A percentile compares a stretch with the other conserved stretches of the same genome.
These are phyloP conservation scores for Solanum virginianum DNA, from an alignment of 257 asterid genomes.

Conservation along the genomic window DNA sequence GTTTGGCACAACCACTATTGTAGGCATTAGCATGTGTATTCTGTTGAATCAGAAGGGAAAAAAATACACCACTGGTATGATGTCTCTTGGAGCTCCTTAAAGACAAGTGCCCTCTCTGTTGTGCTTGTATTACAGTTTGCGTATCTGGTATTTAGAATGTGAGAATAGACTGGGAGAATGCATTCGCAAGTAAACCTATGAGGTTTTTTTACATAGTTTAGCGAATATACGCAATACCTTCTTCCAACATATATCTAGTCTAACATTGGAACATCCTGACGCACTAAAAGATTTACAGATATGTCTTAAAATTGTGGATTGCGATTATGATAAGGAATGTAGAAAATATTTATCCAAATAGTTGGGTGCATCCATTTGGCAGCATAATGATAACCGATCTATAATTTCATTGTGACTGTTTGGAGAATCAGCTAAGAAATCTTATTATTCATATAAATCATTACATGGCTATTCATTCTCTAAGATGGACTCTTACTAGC, in stretches of 20 bases:
- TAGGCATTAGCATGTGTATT: neutral
- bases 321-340: neutral
- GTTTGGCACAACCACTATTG: constrained; percentile 3
- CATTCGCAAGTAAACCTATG: neutral
- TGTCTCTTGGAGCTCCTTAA: neutral
- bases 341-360: neutral
- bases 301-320: neutral
- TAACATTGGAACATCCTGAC: neutral
- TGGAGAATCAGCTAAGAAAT: neutral
- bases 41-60: neutral
- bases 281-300: neutral
- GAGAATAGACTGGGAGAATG: neutral
- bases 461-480: neutral
- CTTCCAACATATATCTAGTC: neutral
- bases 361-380: neutral
- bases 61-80: neutral
- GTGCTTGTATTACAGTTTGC: neutral
- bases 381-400: neutral
- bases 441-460: neutral
- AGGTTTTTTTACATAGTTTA: neutral
- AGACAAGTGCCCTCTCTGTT: neutral
- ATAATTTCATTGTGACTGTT: neutral
- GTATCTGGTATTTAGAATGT: neutral
- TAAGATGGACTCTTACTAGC: neutral
- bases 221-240: neutral